phyloP scores from a whole-genome alignment of 2,329 filamentous ascomycete species.

The Drechmeria coniospora region DNA sequence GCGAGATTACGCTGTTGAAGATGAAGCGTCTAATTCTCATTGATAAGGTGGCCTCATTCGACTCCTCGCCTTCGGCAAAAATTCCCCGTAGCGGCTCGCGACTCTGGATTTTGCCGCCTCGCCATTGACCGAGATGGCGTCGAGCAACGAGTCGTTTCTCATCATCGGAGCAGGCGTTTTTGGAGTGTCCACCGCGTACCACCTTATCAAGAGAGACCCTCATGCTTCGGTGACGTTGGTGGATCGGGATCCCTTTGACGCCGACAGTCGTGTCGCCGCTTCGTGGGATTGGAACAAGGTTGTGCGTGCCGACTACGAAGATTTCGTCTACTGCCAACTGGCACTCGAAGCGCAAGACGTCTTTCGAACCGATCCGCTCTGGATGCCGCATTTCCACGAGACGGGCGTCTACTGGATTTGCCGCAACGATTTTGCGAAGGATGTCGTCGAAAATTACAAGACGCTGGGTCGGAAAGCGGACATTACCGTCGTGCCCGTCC shows the following conservation, averaged over 20 bases:
- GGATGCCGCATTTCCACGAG: constrained; percentile 40
- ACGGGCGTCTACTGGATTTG: constrained; percentile 44
- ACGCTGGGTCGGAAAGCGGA: constrained; percentile 23
- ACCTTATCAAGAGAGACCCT: constrained; percentile 37
- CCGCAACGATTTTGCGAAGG: constrained; percentile 30
- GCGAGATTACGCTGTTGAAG: no score
- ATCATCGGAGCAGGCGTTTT: constrained; percentile 53
- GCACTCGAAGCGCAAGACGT: constrained; percentile 50
- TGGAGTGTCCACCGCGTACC: constrained; percentile 49
- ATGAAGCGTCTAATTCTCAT: no score
- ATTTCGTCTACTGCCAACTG: constrained; percentile 46
- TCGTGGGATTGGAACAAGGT: constrained; percentile 65
- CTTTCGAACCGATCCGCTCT: constrained; percentile 42
- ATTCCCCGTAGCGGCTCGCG: no score
- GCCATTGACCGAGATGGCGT: constrained; percentile 7
- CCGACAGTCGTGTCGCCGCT: constrained; percentile 35
- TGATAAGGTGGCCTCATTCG: no score
- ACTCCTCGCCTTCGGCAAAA: no score
- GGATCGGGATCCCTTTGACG: constrained; percentile 38
- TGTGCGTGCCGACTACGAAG: constrained; percentile 52
- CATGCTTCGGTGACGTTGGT: constrained; percentile 37
- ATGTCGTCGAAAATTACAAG: constrained; percentile 38
- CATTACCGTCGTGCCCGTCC: constrained; percentile 27
- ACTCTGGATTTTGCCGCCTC: background rate
- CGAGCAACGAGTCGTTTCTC: constrained; percentile 24